phyloP scores from a whole-genome alignment of 495 filamentous ascomycete genomes.

The Recurvomyces mirabilis region DNA sequence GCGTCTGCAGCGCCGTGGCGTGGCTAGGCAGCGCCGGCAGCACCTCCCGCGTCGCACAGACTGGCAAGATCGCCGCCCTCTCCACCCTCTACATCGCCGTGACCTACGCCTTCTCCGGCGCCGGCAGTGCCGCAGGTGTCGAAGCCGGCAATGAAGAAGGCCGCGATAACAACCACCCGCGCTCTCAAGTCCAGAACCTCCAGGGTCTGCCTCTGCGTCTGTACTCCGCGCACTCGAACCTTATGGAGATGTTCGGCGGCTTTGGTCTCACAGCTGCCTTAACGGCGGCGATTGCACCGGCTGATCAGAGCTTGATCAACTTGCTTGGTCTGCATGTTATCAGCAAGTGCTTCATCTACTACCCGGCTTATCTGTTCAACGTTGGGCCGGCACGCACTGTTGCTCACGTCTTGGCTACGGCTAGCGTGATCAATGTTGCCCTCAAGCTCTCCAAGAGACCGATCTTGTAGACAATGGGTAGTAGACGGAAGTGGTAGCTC shows the following conservation, averaged over 20 bases:
- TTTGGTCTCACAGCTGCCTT: slow-evolving; percentile 7
- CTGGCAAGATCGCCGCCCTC: slow-evolving; percentile 14
- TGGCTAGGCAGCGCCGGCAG: slow-evolving; percentile 8
- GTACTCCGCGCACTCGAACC: slow-evolving; percentile 9
- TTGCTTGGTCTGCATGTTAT: slow-evolving; percentile 12
- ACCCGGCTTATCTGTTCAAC: slow-evolving; percentile 9
- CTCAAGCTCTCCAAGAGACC: slow-evolving; percentile 8
- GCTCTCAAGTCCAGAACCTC: background rate
- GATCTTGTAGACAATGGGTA: slow-evolving; percentile 5
- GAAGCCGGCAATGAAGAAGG: slow-evolving; percentile 3
- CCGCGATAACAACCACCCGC: slow-evolving; percentile 11
- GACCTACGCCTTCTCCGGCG: slow-evolving; percentile 13
- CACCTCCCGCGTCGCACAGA: background rate
- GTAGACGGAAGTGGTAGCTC: too few relatives aligned
- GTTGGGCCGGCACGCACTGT: background rate
- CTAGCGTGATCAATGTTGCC: slow-evolving; percentile 14
- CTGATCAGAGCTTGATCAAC: slow-evolving; percentile 10
- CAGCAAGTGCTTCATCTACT: slow-evolving; percentile 7
- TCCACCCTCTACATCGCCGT: slow-evolving; percentile 11
- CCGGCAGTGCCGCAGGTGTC: background rate
- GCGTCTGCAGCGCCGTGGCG: slow-evolving; percentile 3
- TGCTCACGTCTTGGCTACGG: slow-evolving; percentile 9
- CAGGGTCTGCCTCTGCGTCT: slow-evolving; percentile 7
- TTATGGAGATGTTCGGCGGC: slow-evolving; percentile 16
- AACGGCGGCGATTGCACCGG: slow-evolving; percentile 8